These are phyloP conservation scores for Naganishia cerealis DNA, from an alignment of 1,284 basidiomycete genomes.

Conservation along the genomic window DNA sequence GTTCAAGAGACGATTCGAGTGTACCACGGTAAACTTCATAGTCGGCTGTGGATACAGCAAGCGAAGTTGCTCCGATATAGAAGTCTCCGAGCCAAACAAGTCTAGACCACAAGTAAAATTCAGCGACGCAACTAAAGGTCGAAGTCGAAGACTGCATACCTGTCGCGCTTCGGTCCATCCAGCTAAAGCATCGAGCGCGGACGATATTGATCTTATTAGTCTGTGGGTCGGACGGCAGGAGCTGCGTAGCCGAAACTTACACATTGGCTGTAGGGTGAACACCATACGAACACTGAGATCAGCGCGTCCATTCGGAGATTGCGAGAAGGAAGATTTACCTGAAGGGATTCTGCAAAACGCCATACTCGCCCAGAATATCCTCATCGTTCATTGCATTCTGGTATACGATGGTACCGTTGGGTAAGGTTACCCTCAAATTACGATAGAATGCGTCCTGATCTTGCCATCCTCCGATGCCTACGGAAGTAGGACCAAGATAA, in stretches of 20 bases:
- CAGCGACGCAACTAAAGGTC: background rate
- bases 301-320: background rate
- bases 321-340: background rate
- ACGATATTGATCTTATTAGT: background rate
- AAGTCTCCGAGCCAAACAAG: constrained; percentile 15
- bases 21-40: constrained; percentile 12
- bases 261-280: background rate
- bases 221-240: background rate
- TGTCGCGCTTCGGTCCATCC: constrained; percentile 17
- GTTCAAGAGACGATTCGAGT: constrained; percentile 4
- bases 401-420: constrained; percentile 5
- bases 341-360: constrained; percentile 7
- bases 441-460: constrained; percentile 10
- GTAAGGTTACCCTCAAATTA: background rate
- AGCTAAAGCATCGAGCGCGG: background rate
- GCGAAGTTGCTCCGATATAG: constrained; percentile 10
- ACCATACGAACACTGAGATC: background rate
- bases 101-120: background rate
- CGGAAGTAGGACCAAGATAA: constrained; percentile 2
- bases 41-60: constrained; percentile 1
- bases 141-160: background rate
- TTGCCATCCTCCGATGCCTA: constrained; percentile 14
- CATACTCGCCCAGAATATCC: constrained; percentile 6
- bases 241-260: background rate
- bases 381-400: constrained; percentile 1